Base-by-base conservation (phyloP, 2,329 filamentous ascomycete genomes). In the Penicillium frequentans region DNA sequence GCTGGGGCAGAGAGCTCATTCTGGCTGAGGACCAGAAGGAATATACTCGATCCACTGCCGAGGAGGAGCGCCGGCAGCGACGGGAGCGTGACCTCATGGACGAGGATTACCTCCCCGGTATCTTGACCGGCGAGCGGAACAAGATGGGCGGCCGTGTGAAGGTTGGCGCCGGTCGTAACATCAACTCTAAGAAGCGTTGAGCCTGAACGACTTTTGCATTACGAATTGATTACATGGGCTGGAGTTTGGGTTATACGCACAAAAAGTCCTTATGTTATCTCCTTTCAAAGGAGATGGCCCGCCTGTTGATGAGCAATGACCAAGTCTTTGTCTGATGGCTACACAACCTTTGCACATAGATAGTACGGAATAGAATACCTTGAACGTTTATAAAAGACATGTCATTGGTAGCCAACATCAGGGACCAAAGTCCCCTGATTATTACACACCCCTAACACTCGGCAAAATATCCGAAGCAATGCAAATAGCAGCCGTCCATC, bases 11-110 rank as follows among this genome's bases (percentile, higher is more conserved):
- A 42, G 86, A 88, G 35, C 78, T 99, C 63, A 90, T 99, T 53
- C 78, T 99, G 10, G 87, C 92, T 0, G 93, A 97, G 77, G 95
- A 99, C 73, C 95, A 99, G 80, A 97, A 96, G 79, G 95, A 99
- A 79, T 98, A 90, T 74, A 74, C 84, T 43, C 81, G 83, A 62
- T 87, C 87, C 52, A 73, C 84, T 16, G 83, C 82, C 3, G 83
- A 87, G 64, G 84, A 89, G 70, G 84, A 83, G 66, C 85, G 89
- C 66, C 68, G 70, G 42, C 68, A 68, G 45, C 80, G 79, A 52
- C 88, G 87, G 69, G 86, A 90, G 72, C 87, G 86, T 70, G 91
- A 96, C 75, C 77, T 96, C 55, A 96, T 98, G 93, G 93, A 98
- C 70, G 88, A 96, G 70, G 93, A 99, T 75, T 96, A 93, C 72